phyloP scores from a whole-genome alignment of 1,284 basidiomycete genomes.

The Mycosarcoma maydis region DNA sequence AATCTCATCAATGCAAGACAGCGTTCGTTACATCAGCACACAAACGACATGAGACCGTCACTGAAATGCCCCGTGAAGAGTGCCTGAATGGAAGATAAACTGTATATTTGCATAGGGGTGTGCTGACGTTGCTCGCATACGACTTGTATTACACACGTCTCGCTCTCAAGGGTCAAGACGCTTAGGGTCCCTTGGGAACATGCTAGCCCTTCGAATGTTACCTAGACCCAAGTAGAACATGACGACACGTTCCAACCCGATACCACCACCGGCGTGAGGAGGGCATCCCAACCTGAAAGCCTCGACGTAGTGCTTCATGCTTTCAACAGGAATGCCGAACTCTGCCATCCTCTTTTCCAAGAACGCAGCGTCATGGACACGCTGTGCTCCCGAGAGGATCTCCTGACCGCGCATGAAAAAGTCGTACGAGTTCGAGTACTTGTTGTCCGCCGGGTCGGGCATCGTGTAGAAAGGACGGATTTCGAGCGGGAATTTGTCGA shows the following conservation, averaged over 20 bases:
- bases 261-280: slow-evolving; percentile 75
- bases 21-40: too few relatives aligned
- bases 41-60: too few relatives aligned
- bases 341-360: slow-evolving; percentile 83
- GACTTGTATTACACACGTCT: too few relatives aligned
- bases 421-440: slow-evolving; percentile 95
- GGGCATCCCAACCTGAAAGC: slow-evolving; percentile 93
- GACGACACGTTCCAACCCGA: slow-evolving; percentile 87
- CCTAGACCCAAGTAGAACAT: slow-evolving; percentile 79
- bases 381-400: slow-evolving; percentile 95
- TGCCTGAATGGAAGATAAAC: too few relatives aligned
- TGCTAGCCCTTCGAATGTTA: slow-evolving; percentile 90
- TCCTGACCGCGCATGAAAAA: slow-evolving; percentile 99
- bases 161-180: slow-evolving; percentile 65
- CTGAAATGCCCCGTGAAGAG: too few relatives aligned
- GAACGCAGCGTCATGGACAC: slow-evolving; percentile 88
- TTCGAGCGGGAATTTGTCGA: slow-evolving; percentile 66
- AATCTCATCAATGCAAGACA: too few relatives aligned
- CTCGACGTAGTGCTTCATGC: slow-evolving; percentile 90
- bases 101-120: too few relatives aligned
- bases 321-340: slow-evolving; percentile 79
- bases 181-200: slow-evolving; percentile 80
- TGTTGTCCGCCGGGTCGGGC: slow-evolving; percentile 61
- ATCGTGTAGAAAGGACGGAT: slow-evolving; percentile 67
- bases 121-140: not conserved